Evolutionary conservation across 2,329 filamentous ascomycete species (phyloP).

Genomic region (Alternaria gansuensis): DNA sequence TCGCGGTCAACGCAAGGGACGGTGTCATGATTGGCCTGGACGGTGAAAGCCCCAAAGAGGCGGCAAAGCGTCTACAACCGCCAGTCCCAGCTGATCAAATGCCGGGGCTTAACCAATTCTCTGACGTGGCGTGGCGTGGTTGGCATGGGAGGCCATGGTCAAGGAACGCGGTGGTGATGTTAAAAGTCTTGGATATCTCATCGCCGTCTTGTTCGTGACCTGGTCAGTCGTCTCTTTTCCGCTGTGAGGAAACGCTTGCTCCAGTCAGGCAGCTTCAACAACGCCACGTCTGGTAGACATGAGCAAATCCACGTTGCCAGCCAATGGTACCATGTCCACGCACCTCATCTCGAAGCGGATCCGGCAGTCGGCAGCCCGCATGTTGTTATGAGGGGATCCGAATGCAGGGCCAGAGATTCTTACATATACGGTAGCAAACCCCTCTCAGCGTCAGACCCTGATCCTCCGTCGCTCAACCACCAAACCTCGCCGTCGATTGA

Average conservation of each 20-base stretch:
- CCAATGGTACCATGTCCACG: not conserved
- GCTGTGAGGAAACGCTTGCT: not conserved
- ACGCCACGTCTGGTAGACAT: constrained; percentile 3
- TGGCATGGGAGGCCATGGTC: constrained; percentile 22
- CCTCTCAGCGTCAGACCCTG: not conserved
- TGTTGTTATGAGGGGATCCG: constrained; percentile 14
- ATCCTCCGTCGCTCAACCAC: not conserved
- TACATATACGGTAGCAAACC: constrained; percentile 3
- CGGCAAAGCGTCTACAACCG: constrained; percentile 23
- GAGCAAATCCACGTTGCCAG: not conserved
- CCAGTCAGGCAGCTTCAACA: not conserved
- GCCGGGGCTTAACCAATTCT: constrained; percentile 29
- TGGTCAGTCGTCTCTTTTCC: constrained; percentile 6
- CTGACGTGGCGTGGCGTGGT: constrained; percentile 31
- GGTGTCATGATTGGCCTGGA: constrained; percentile 32
- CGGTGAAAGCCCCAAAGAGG: constrained; percentile 23
- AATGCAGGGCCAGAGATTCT: constrained; percentile 9
- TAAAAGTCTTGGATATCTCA: no score
- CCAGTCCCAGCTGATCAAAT: constrained; percentile 19
- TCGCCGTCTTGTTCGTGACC: no score
- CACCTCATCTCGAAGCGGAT: constrained; percentile 10
- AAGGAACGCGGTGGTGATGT: not conserved
- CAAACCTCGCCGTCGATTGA: not conserved
- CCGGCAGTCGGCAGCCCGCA: constrained; percentile 9
- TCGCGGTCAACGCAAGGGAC: constrained; percentile 26